Percentiles rank a stretch among this genome's conserved stretches.
phyloP scores from a whole-genome alignment of 768 basidiomycete genomes.

The Pleurotus citrinopileatus region DNA sequence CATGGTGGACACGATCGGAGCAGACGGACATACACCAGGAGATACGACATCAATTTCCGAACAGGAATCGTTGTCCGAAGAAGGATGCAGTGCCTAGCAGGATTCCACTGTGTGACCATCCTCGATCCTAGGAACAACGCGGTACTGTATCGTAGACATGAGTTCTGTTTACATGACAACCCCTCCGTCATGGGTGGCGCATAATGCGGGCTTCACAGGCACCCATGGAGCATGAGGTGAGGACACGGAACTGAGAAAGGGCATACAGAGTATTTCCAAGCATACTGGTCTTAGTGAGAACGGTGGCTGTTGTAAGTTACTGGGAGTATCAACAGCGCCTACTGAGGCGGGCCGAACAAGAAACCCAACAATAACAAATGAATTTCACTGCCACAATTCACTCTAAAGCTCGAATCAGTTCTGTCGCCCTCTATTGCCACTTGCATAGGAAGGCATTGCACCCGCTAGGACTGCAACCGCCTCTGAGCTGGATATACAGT shows the following conservation, averaged over 20 bases:
- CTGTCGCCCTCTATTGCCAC: constrained; percentile 7
- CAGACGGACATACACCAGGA: neutral
- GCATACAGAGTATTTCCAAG: constrained; percentile 30
- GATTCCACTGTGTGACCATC: neutral
- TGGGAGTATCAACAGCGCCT: neutral
- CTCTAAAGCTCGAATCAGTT: neutral
- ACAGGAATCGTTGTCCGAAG: constrained; percentile 5
- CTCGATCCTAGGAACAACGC: neutral
- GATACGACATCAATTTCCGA: constrained; percentile 7
- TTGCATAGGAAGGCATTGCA: constrained; percentile 4
- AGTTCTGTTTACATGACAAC: constrained; percentile 1
- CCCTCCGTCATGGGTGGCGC: neutral
- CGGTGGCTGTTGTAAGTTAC: constrained; percentile 68
- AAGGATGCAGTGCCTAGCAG: constrained; percentile 3
- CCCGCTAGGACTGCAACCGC: neutral
- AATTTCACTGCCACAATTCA: constrained; percentile 2
- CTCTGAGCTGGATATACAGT: neutral
- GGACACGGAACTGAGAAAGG: neutral
- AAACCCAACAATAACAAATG: neutral
- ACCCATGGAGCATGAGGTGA: no score
- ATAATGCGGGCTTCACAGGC: neutral
- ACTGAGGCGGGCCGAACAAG: constrained; percentile 5
- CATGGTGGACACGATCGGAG: neutral
- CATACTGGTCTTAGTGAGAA: constrained; percentile 91
- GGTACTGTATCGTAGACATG: no score